Percentiles rank a stretch among this genome's conserved stretches.
These are phyloP conservation scores for Diplodia mutila DNA, from an alignment of 2,329 filamentous ascomycete genomes.

Conservation along the genomic window DNA sequence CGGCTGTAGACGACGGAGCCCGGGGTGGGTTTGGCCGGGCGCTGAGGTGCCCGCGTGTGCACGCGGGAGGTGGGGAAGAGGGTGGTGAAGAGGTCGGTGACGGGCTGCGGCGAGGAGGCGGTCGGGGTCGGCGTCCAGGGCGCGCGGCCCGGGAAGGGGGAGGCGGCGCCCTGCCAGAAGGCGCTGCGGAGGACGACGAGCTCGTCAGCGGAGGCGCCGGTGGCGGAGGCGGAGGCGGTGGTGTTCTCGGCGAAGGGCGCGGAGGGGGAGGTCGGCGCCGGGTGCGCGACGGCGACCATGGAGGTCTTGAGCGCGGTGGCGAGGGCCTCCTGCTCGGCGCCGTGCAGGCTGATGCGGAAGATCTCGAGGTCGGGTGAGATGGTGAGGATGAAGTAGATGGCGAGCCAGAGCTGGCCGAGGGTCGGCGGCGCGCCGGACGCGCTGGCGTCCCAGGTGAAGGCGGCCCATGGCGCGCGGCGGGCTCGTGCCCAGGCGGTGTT, in stretches of 20 bases:
- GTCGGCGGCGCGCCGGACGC: slow-evolving; percentile 37
- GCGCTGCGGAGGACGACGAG: slow-evolving; percentile 56
- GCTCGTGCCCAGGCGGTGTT: slow-evolving; percentile 51
- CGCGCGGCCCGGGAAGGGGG: slow-evolving; percentile 47
- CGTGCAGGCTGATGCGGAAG: slow-evolving; percentile 48
- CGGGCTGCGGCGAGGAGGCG: slow-evolving; percentile 42
- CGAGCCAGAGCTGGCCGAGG: slow-evolving; percentile 53
- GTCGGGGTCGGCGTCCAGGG: slow-evolving; percentile 38
- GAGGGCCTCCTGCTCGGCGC: slow-evolving; percentile 46
- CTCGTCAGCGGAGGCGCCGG: slow-evolving; percentile 37
- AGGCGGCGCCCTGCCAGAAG: slow-evolving; percentile 52
- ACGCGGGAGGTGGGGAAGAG: slow-evolving; percentile 52
- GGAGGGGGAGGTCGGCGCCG: slow-evolving; percentile 32
- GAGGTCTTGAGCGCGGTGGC: slow-evolving; percentile 40
- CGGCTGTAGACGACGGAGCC: slow-evolving; percentile 76
- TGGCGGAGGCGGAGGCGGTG: slow-evolving; percentile 37
- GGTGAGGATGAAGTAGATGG: slow-evolving; percentile 51
- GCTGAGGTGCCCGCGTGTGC: slow-evolving; percentile 70
- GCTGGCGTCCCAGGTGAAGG: slow-evolving; percentile 47
- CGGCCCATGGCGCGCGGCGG: slow-evolving; percentile 48
- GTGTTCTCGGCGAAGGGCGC: neutral
- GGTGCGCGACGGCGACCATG: slow-evolving; percentile 44
- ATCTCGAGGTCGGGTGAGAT: slow-evolving; percentile 50
- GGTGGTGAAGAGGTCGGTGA: slow-evolving; percentile 49
- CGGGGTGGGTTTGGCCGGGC: slow-evolving; percentile 71